Conservation (phyloP, 2,329 filamentous ascomycete genomes). For the Simplicillium sp. region DNA sequence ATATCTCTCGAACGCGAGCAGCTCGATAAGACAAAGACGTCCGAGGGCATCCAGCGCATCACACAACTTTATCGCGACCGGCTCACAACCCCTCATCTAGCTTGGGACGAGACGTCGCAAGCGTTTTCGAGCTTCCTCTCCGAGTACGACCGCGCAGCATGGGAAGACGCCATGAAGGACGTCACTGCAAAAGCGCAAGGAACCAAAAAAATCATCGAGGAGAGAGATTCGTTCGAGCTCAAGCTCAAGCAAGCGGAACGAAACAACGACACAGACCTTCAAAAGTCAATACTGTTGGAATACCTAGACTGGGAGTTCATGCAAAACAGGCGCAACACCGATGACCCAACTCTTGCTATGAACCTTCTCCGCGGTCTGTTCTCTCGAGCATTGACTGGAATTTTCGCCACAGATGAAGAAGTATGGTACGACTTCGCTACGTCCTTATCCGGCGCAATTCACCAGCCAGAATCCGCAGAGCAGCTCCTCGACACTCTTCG, state of each 20-base stretch:
- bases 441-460: slow-evolving; percentile 49
- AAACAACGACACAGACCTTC: slow-evolving; percentile 43
- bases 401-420: slow-evolving; percentile 63
- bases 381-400: slow-evolving; percentile 60
- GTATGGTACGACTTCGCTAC: slow-evolving; percentile 81
- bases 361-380: slow-evolving; percentile 59
- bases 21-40: slow-evolving; percentile 44
- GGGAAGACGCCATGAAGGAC: slow-evolving; percentile 64
- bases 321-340: slow-evolving; percentile 42
- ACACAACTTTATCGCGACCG: slow-evolving; percentile 62
- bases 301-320: slow-evolving; percentile 82
- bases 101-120: slow-evolving; percentile 67
- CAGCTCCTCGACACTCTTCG: slow-evolving; percentile 61
- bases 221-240: slow-evolving; percentile 60
- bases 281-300: slow-evolving; percentile 43
- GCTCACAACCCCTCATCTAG: slow-evolving; percentile 61
- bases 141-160: slow-evolving; percentile 59
- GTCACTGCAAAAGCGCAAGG: slow-evolving; percentile 53
- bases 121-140: slow-evolving; percentile 67
- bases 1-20: slow-evolving; percentile 62
- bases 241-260: slow-evolving; percentile 51
- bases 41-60: slow-evolving; percentile 53
- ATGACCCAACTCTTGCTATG: slow-evolving; percentile 31
- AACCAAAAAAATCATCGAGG: slow-evolving; percentile 51
- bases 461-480: slow-evolving; percentile 25